Percentiles rank a stretch among this genome's conserved stretches.
Conservation (phyloP, 257 asterid genomes). For the Petrea volubilis region DNA sequence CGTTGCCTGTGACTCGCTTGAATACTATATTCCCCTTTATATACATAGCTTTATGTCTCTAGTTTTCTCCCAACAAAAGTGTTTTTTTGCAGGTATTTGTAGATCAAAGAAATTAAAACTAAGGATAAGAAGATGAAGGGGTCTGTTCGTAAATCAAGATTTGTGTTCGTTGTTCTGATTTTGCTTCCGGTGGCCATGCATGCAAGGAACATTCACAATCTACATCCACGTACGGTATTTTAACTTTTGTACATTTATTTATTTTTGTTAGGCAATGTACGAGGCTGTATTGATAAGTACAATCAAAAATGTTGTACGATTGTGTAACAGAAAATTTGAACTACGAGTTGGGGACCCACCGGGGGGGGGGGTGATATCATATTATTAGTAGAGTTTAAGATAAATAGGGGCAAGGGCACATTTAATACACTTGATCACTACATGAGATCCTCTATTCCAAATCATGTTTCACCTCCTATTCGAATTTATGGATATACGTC, state of each 20-base stretch:
- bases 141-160: conserved; percentile 17
- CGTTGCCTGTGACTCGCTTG: conserved; percentile 74
- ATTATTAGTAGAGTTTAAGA: too few relatives aligned
- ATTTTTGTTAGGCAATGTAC: too few relatives aligned
- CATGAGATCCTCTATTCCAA: too few relatives aligned
- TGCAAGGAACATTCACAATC: conserved; percentile 52
- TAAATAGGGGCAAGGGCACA: too few relatives aligned
- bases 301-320: too few relatives aligned
- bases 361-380: too few relatives aligned
- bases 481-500: too few relatives aligned
- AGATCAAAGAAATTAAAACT: not conserved
- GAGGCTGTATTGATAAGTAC: too few relatives aligned
- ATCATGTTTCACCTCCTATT: too few relatives aligned
- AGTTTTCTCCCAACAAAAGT: not conserved
- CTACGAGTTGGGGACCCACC: too few relatives aligned
- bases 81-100: not conserved
- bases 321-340: too few relatives aligned
- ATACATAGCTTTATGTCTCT: conserved; percentile 14
- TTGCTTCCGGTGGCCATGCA: conserved; percentile 39
- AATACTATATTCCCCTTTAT: conserved; percentile 42
- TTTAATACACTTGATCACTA: too few relatives aligned
- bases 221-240: conserved; percentile 37
- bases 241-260: not conserved
- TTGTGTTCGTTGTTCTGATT: conserved; percentile 31
- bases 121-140: conserved; percentile 33